Percentiles rank a stretch among this genome's conserved stretches.
These are phyloP conservation scores for Colletotrichum simmondsii DNA, from an alignment of 2,329 filamentous ascomycete genomes.

Conservation along the genomic window DNA sequence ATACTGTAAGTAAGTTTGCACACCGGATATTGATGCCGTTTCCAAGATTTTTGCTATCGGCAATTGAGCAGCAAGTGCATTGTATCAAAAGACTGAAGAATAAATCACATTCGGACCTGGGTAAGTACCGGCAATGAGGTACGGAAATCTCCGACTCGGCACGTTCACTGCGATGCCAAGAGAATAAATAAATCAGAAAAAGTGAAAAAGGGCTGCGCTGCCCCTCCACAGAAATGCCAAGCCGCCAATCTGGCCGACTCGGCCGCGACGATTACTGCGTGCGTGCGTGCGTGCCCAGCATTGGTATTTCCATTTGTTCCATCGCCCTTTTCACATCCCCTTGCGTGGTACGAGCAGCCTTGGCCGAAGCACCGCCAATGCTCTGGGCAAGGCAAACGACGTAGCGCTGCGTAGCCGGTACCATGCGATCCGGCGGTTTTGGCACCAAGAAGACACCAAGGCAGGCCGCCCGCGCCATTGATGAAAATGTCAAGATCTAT, in stretches of 20 bases:
- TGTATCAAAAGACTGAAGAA: not conserved
- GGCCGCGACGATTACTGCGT: conserved; percentile 6
- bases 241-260: not conserved
- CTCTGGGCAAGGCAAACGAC: conserved; percentile 6
- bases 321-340: not conserved
- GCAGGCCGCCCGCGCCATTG: not conserved
- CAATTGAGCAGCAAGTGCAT: not conserved
- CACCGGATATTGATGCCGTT: not conserved
- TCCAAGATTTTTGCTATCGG: not conserved
- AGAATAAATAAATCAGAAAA: not conserved
- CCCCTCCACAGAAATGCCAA: conserved; percentile 16
- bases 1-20: not conserved
- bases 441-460: not conserved
- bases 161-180: not conserved
- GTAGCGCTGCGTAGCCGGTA: not conserved
- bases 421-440: not conserved
- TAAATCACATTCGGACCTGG: not conserved
- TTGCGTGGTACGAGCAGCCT: conserved; percentile 2
- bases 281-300: not conserved
- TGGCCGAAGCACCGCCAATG: conserved; percentile 24
- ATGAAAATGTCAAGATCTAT: not conserved
- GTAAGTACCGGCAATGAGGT: not conserved
- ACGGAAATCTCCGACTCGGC: conserved; percentile 20
- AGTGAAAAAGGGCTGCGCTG: not conserved
- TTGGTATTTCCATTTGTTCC: not conserved